Evolutionary conservation across 192 early-diverging fungal genomes (phyloP).

Genomic region (Coemansia sp.): DNA sequence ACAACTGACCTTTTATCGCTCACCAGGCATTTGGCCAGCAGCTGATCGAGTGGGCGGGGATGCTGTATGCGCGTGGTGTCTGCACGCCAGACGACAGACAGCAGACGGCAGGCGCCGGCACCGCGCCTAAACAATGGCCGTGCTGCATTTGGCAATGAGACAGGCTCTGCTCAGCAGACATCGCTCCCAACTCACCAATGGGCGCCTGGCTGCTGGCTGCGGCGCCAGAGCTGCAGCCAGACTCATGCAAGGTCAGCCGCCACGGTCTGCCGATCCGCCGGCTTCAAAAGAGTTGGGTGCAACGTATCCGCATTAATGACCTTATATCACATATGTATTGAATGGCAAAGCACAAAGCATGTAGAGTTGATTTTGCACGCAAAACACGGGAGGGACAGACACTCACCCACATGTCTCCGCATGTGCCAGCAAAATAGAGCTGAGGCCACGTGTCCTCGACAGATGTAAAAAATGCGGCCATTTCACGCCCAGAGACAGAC

Average conservation of each 20-base stretch:
- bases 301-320: not conserved
- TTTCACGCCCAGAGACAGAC: not conserved
- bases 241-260: slow-evolving; percentile 5
- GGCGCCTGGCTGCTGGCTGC: not conserved
- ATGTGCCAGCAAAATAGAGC: not conserved
- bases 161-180: not conserved
- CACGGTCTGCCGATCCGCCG: slow-evolving; percentile 2
- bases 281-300: not conserved
- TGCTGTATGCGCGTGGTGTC: not conserved
- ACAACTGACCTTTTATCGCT: slow-evolving; percentile 3
- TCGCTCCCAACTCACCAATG: not conserved
- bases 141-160: slow-evolving; percentile 5
- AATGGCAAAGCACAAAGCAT: not conserved
- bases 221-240: slow-evolving; percentile 1
- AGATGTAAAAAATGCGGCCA: not conserved
- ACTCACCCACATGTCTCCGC: not conserved
- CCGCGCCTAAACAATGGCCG: not conserved
- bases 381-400: not conserved
- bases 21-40: slow-evolving; percentile 5
- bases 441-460: too few species aligned
- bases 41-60: slow-evolving; percentile 7
- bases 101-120: not conserved
- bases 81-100: slow-evolving; percentile 5
- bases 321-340: not conserved
- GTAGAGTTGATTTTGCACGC: slow-evolving; percentile 5